Conservation (phyloP, 768 basidiomycete species). For the Mycena kentingensis region DNA sequence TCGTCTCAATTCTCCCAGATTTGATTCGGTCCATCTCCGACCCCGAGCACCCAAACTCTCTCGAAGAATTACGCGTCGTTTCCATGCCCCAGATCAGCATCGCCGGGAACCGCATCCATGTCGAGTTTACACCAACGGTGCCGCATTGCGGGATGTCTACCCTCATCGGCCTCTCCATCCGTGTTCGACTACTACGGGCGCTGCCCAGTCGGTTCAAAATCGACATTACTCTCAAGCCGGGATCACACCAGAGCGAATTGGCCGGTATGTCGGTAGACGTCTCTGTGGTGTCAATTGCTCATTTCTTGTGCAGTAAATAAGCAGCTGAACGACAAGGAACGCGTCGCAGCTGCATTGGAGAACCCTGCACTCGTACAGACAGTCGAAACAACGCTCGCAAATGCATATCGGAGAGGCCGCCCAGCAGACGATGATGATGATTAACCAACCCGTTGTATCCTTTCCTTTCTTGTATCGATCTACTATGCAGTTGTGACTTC, state of each 20-base stretch:
- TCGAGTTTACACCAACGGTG: slow-evolving; percentile 97
- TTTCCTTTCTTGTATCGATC: slow-evolving; percentile 10
- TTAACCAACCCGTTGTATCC: slow-evolving; percentile 20
- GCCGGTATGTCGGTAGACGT: slow-evolving; percentile 57
- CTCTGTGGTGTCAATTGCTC: neutral
- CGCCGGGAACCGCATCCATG: slow-evolving; percentile 63
- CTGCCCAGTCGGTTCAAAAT: slow-evolving; percentile 93
- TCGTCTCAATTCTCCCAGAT: slow-evolving; percentile 52
- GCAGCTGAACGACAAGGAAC: slow-evolving; percentile 98
- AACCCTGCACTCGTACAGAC: slow-evolving; percentile 85
- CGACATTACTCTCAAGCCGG: slow-evolving; percentile 89
- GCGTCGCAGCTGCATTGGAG: slow-evolving; percentile 95
- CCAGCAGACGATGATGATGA: slow-evolving; percentile 19
- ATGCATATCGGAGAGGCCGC: slow-evolving; percentile 35
- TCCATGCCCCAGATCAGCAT: slow-evolving; percentile 79
- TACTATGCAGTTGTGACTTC: neutral
- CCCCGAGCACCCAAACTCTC: slow-evolving; percentile 90
- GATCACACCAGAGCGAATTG: slow-evolving; percentile 93
- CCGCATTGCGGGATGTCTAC: slow-evolving; percentile 99
- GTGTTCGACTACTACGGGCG: slow-evolving; percentile 85
- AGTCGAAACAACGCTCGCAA: slow-evolving; percentile 67
- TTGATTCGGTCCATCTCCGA: slow-evolving; percentile 91
- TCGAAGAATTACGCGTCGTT: slow-evolving; percentile 95
- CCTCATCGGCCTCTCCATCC: slow-evolving; percentile 94
- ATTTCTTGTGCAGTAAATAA: slow-evolving; percentile 74